Conservation (phyloP, 371 early-diverging fungal genomes). For the Haplosporangium sp. region DNA sequence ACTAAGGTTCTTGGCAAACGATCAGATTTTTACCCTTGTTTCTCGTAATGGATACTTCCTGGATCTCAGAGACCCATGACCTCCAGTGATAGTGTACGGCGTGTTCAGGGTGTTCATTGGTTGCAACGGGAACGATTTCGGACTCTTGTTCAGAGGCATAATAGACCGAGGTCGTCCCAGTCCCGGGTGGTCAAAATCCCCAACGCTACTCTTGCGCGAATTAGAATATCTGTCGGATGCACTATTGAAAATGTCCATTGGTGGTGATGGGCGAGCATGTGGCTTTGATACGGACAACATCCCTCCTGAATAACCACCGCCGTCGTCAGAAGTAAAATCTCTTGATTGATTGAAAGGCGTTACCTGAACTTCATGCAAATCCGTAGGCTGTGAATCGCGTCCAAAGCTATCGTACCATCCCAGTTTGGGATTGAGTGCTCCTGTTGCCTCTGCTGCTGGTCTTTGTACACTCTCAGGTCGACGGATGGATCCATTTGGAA, state of each 20-base stretch:
- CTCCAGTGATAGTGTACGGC: background rate
- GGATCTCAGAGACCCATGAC: conserved; percentile 1
- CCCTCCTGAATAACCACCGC: conserved; percentile 1
- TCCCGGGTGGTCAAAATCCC: background rate
- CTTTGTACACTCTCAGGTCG: too few species aligned
- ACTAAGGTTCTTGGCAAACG: too few species aligned
- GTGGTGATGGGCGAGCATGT: background rate
- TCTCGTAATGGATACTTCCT: conserved; percentile 13
- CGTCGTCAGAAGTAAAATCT: too few species aligned
- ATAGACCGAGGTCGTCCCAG: background rate
- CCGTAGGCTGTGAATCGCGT: conserved; percentile 24
- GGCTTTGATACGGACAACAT: background rate
- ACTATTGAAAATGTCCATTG: background rate
- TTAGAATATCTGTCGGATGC: conserved; percentile 3
- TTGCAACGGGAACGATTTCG: conserved; percentile 18
- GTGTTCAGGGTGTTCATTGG: background rate
- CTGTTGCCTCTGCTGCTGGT: background rate
- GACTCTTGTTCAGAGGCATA: conserved; percentile 1
- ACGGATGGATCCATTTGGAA: background rate
- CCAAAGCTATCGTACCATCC: conserved; percentile 21
- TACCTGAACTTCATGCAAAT: conserved; percentile 12
- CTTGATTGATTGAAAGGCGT: conserved; percentile 4
- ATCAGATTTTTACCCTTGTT: conserved; percentile 9
- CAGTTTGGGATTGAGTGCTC: background rate
- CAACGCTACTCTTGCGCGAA: conserved; percentile 28